Evolutionary conservation across 2,329 filamentous ascomycete genomes (phyloP).

Genomic region (Graphiopsis chlorocephala): DNA sequence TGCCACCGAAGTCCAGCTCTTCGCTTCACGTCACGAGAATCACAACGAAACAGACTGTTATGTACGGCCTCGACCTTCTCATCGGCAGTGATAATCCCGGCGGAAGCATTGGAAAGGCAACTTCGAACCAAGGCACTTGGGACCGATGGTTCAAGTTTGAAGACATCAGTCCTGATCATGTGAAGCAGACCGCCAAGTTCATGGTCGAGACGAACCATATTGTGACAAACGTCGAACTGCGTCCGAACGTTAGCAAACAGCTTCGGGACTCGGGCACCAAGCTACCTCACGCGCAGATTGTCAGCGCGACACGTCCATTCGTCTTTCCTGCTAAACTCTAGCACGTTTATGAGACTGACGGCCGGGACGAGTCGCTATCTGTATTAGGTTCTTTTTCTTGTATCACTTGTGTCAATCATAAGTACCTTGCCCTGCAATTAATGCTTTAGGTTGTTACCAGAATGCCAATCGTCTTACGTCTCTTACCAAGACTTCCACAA

Average conservation of each 20-base stretch:
- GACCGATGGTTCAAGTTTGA: neutral
- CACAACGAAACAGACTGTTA: neutral
- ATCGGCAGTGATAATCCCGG: neutral
- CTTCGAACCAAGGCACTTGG: neutral
- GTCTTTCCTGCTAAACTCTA: neutral
- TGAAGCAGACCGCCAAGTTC: neutral
- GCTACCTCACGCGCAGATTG: neutral
- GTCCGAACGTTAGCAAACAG: neutral
- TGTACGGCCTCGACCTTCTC: neutral
- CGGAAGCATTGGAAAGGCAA: neutral
- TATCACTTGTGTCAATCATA: neutral
- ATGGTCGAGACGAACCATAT: neutral
- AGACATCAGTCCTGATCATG: neutral
- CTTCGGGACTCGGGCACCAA: neutral
- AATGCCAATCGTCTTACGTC: neutral
- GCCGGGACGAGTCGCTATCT: neutral
- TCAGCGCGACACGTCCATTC: neutral
- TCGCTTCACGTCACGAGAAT: neutral
- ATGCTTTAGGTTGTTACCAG: neutral
- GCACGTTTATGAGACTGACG: neutral
- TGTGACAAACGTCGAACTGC: neutral
- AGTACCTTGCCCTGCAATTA: neutral
- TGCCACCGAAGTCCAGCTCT: neutral
- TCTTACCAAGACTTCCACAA: neutral
- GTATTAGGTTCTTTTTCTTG: neutral